These are phyloP conservation scores for Nematodospora anomalae DNA, from an alignment of 1,139 yeast species.

Conservation along the genomic window DNA sequence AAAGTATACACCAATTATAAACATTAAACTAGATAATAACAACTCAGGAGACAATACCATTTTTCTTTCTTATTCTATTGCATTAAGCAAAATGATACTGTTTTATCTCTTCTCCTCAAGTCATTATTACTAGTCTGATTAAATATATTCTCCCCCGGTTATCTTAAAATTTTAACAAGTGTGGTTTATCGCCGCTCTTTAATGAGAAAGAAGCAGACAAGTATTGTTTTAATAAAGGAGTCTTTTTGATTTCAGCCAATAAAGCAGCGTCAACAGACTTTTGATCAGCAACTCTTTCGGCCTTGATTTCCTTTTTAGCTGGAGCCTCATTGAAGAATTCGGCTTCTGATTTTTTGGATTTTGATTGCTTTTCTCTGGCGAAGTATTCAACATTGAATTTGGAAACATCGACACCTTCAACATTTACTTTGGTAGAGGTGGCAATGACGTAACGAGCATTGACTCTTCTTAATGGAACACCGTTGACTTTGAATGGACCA, in stretches of 20 bases:
- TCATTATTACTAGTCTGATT: constrained; percentile 1
- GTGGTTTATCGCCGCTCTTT: constrained; percentile 99
- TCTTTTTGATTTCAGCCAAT: constrained; percentile 92
- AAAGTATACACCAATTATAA: constrained; percentile 21
- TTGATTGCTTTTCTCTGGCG: constrained; percentile 89
- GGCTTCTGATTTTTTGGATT: constrained; percentile 84
- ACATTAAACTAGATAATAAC: constrained; percentile 6
- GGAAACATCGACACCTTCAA: constrained; percentile 79
- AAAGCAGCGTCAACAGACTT: constrained; percentile 94
- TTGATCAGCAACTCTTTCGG: constrained; percentile 98
- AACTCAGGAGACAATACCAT: constrained; percentile 7
- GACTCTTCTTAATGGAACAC: constrained; percentile 99
- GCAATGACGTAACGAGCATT: constrained; percentile 99
- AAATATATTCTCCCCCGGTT: constrained; percentile 9
- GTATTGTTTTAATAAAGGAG: constrained; percentile 97
- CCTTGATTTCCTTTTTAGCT: constrained; percentile 84
- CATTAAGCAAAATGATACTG: neutral
- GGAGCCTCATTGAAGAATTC: constrained; percentile 90
- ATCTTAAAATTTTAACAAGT: constrained; percentile 90
- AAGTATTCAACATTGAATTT: constrained; percentile 96
- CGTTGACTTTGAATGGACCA: constrained; percentile 99
- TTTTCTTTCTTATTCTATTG: constrained; percentile 8
- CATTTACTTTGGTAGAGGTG: constrained; percentile 88
- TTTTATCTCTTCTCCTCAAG: neutral
- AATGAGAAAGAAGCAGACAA: constrained; percentile 95